A percentile compares a stretch with the other conserved stretches of the same genome.
Evolutionary conservation across 805 yeast species (phyloP).

Genomic region (Candida nitratophila): DNA sequence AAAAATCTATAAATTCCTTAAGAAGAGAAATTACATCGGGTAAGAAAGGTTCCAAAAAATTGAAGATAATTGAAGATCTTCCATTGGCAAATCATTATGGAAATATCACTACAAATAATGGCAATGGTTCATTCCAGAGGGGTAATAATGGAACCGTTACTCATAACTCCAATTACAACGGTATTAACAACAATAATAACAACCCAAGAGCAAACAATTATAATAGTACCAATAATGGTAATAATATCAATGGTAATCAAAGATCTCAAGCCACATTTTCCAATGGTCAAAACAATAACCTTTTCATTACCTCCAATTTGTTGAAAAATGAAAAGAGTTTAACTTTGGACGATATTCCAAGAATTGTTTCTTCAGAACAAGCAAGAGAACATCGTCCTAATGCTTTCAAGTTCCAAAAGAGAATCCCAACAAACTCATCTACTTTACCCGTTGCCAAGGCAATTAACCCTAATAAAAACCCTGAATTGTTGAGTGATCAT

Average conservation of each 20-base stretch:
- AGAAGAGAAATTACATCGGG: conserved; percentile 17
- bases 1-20: conserved; percentile 6
- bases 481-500: background rate
- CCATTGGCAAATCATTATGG: conserved; percentile 1
- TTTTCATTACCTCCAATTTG: conserved; percentile 62
- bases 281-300: conserved; percentile 5
- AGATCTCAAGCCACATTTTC: conserved; percentile 1
- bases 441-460: conserved; percentile 29
- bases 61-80: conserved; percentile 23
- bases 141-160: too few species aligned
- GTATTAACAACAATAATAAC: conserved; percentile 4
- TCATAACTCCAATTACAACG: too few species aligned
- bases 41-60: conserved; percentile 22
- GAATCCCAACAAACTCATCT: conserved; percentile 25
- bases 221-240: background rate
- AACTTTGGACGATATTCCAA: conserved; percentile 92
- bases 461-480: conserved; percentile 12
- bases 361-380: conserved; percentile 95
- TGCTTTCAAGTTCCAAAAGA: conserved; percentile 76
- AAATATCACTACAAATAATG: too few species aligned
- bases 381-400: conserved; percentile 91
- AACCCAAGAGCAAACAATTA: background rate
- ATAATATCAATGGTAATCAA: background rate
- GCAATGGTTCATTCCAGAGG: conserved; percentile 7
- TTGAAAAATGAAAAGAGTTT: conserved; percentile 76